Evolutionary conservation across 2,329 filamentous ascomycete species (phyloP), one percentile per base, ranked within the genome.

Genomic region (Parascedosporium putredinis): DNA sequence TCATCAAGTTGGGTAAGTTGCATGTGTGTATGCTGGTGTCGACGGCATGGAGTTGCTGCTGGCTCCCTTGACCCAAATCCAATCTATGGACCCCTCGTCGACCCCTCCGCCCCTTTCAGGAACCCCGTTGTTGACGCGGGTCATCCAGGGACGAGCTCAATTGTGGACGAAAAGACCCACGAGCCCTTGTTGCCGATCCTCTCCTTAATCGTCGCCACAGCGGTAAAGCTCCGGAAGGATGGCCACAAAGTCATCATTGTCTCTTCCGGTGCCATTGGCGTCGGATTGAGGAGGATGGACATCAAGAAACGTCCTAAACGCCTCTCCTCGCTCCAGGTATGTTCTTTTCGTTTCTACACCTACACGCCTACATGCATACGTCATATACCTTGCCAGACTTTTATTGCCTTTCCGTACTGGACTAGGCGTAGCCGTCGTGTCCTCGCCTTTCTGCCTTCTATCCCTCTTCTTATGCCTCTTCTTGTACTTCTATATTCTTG

Each of bases 241-340:
- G 93, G 93, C 46, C 90, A 98, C 66, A 82, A 84, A 59, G 93
- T 98, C 47, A 84, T 98, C 65, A 86, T 98, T 56, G 94, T 97
- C 55, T 98, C 93, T 2, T 98, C 93, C 0, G 93, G 93, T 53
- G 93, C 93, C 64, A 95, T 98, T 66, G 93, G 91, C 52, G 89
- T 98, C 53, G 93, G 90, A 5, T 74, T 98, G 53, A 81, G 87
- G 51, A 81, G 89, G 53, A 95, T 97, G 88, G 81, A 95, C 63
- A 75, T 95, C 53, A 81, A 88, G 24, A 85, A 86, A 60, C 79
- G 88, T 57, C 93, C 93, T 20, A 96, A 95, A 66, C 85, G 95
- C 65, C 76, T 98, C 33, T 86, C 91, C 45, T 81, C 89, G 64
- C 76, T 95, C 53, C 93, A 97, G 71, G 83, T 82, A 67, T 10